Percentiles rank a stretch among this genome's conserved stretches.
Conservation (phyloP, 2,329 filamentous ascomycete species). For the Teratosphaeria destructans region DNA sequence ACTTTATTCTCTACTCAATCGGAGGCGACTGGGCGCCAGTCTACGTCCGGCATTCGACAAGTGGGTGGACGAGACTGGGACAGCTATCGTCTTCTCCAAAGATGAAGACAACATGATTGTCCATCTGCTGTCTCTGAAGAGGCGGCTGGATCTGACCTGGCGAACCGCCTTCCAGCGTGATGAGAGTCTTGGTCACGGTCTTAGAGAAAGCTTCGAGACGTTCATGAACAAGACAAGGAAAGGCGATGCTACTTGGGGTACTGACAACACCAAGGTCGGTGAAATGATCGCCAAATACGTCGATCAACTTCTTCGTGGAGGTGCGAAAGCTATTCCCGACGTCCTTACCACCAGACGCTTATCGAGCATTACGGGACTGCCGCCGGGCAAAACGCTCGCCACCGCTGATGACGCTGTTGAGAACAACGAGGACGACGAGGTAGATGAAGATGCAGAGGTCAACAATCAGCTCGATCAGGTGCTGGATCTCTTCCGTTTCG, state of each 20-base stretch:
- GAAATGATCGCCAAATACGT: slow-evolving; percentile 99
- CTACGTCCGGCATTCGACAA: slow-evolving; percentile 64
- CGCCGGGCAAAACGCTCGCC: slow-evolving; percentile 27
- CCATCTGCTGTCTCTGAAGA: slow-evolving; percentile 69
- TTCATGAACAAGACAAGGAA: slow-evolving; percentile 88
- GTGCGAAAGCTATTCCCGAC: slow-evolving; percentile 70
- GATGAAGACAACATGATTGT: slow-evolving; percentile 78
- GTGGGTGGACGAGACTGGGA: slow-evolving; percentile 69
- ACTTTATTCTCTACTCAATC: slow-evolving; percentile 66
- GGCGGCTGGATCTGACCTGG: slow-evolving; percentile 65
- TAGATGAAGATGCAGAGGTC: slow-evolving; percentile 84
- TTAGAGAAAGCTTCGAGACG: slow-evolving; percentile 74
- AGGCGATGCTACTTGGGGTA: slow-evolving; percentile 60
- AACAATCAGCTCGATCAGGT: slow-evolving; percentile 87
- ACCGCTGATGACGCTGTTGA: slow-evolving; percentile 50
- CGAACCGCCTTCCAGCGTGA: slow-evolving; percentile 66
- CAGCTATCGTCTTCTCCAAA: slow-evolving; percentile 64
- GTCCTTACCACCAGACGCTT: slow-evolving; percentile 47
- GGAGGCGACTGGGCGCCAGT: slow-evolving; percentile 58
- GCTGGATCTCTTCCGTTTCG: slow-evolving; percentile 89
- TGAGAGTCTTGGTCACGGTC: slow-evolving; percentile 62
- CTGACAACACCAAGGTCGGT: slow-evolving; percentile 83
- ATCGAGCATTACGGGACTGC: slow-evolving; percentile 15
- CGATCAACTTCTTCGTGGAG: slow-evolving; percentile 76
- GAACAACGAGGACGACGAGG: slow-evolving; percentile 49